Evolutionary conservation across 176 grass and related monocot species (phyloP).

Genomic region (Areca catechu): DNA sequence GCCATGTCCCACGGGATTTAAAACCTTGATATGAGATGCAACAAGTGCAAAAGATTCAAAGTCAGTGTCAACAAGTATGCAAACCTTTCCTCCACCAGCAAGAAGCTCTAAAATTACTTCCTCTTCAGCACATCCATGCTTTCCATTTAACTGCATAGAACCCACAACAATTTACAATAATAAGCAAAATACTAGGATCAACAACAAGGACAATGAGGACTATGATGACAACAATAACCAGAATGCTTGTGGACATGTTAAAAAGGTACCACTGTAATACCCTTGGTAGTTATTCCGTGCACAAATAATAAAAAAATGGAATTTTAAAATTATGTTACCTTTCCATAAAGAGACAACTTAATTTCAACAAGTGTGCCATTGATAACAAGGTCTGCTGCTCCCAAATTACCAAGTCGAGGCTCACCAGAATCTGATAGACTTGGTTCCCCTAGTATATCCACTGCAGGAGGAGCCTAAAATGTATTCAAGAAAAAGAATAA

Average conservation of each 20-base stretch:
- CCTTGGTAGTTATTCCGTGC: too few species aligned
- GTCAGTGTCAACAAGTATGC: background rate
- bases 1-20: too few species aligned
- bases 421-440: slow-evolving; percentile 39
- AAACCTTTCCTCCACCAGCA: slow-evolving; percentile 80
- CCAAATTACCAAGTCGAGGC: slow-evolving; percentile 52
- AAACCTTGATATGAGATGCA: too few species aligned
- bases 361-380: slow-evolving; percentile 87
- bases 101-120: slow-evolving; percentile 68
- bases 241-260: too few species aligned
- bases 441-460: slow-evolving; percentile 67
- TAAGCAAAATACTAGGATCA: slow-evolving; percentile 11
- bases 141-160: slow-evolving; percentile 60
- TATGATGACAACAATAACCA: too few species aligned
- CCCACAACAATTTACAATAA: slow-evolving; percentile 8
- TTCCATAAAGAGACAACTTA: slow-evolving; percentile 78
- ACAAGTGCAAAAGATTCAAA: slow-evolving; percentile 1
- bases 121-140: slow-evolving; percentile 48
- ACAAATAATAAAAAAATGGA: background rate
- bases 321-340: slow-evolving; percentile 35
- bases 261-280: too few species aligned
- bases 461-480: slow-evolving; percentile 60
- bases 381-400: slow-evolving; percentile 77
- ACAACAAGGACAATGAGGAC: background rate
- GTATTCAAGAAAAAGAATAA: slow-evolving; percentile 7